Evolutionary conservation across 352 stramenopile species (phyloP).

Genomic region (Aphanomyces cochlioides): DNA sequence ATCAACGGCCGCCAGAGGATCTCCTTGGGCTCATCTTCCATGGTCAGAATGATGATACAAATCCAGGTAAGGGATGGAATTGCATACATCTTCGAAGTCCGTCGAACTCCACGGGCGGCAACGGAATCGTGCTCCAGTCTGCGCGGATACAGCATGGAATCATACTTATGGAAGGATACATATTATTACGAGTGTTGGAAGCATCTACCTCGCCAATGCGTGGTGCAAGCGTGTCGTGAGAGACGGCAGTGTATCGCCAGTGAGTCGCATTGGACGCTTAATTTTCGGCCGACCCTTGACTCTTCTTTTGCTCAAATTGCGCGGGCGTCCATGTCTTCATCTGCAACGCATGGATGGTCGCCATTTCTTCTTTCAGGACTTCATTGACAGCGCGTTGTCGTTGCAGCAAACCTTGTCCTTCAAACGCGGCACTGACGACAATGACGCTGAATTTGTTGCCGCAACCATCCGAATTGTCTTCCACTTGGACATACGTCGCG

Average conservation of each 20-base stretch:
- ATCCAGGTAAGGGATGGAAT: too few species aligned
- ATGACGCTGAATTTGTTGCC: conserved; percentile 81
- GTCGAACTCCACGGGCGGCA: too few species aligned
- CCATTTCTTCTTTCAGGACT: conserved; percentile 79
- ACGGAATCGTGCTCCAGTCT: too few species aligned
- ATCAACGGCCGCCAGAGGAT: background rate
- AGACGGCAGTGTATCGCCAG: background rate
- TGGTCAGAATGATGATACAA: background rate
- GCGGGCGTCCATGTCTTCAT: conserved; percentile 83
- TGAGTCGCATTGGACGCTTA: conserved; percentile 7
- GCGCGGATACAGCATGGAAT: too few species aligned
- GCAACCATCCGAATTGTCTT: conserved; percentile 77
- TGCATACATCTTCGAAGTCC: too few species aligned
- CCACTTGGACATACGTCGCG: conserved; percentile 53
- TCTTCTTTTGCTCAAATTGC: conserved; percentile 81
- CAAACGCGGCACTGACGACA: conserved; percentile 73
- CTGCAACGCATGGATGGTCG: conserved; percentile 75
- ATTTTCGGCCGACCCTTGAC: conserved; percentile 32
- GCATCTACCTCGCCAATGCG: too few species aligned
- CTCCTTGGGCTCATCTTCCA: background rate
- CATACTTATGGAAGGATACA: too few species aligned
- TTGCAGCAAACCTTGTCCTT: conserved; percentile 73
- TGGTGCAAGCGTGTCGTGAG: too few species aligned
- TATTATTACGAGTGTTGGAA: too few species aligned
- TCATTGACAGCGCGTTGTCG: conserved; percentile 76